A percentile compares a stretch with the other conserved stretches of the same genome.
phyloP scores from a whole-genome alignment of 2,329 filamentous ascomycete species.

The Macrophomina pseudophaseolina region DNA sequence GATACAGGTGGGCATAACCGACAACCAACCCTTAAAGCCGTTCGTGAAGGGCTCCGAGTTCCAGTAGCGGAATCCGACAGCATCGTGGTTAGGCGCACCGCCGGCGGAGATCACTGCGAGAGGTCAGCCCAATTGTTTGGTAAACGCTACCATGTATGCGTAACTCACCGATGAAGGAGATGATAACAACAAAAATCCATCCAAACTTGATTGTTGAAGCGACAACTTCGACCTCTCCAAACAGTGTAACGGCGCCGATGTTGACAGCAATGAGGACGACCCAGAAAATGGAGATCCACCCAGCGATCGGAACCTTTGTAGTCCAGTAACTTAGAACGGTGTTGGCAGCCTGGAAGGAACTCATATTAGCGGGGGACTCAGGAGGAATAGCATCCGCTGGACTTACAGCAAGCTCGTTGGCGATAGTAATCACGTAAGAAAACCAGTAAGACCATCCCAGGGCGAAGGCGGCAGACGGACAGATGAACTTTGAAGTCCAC shows the following conservation, averaged over 20 bases:
- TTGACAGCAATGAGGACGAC: constrained; percentile 48
- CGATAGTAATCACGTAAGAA: constrained; percentile 51
- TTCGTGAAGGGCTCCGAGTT: constrained; percentile 49
- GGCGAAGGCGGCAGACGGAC: constrained; percentile 50
- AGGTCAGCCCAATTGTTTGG: background rate
- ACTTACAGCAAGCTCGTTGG: constrained; percentile 38
- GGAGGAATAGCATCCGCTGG: no score
- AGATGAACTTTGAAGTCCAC: constrained; percentile 54
- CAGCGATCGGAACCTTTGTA: constrained; percentile 48
- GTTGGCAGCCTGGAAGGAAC: constrained; percentile 40
- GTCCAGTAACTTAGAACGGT: constrained; percentile 55
- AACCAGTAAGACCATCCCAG: constrained; percentile 57
- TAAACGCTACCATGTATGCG: background rate
- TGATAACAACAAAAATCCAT: constrained; percentile 56
- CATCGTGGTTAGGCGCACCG: constrained; percentile 44
- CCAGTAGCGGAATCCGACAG: constrained; percentile 55
- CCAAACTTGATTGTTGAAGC: constrained; percentile 53
- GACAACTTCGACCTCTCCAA: constrained; percentile 54
- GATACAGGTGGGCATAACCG: constrained; percentile 45
- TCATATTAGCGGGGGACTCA: background rate
- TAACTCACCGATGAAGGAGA: constrained; percentile 43
- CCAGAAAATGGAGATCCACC: constrained; percentile 53
- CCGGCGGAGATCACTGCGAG: constrained; percentile 50
- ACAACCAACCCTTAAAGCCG: constrained; percentile 49
- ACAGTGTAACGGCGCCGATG: constrained; percentile 50